Base-by-base conservation (phyloP, 768 basidiomycete genomes). In the Xerocomus potaroensis region DNA sequence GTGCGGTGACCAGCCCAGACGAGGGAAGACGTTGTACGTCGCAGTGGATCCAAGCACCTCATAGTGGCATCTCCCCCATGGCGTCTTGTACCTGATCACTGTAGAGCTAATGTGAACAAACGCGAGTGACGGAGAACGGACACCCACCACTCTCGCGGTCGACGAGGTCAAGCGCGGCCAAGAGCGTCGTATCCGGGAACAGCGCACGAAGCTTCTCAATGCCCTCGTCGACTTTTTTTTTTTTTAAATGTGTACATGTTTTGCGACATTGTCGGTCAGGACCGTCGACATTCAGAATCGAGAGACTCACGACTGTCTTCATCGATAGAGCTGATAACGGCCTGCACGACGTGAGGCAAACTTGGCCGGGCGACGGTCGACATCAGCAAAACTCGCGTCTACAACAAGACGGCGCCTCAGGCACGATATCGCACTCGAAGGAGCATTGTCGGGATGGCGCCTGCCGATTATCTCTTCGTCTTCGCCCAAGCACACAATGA, bases 401-500 rank as follows among this genome's bases (percentile, higher is more conserved):
- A n/a, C n/a, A n/a, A n/a, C n/a, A n/a, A n/a, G n/a, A n/a, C n/a
- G n/a, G n/a, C n/a, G n/a, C n/a, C n/a, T n/a, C n/a, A n/a, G n/a
- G n/a, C n/a, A n/a, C n/a, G n/a, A n/a, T n/a, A n/a, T n/a, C n/a
- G n/a, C n/a, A n/a, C n/a, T n/a, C n/a, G n/a, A n/a, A n/a, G n/a
- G n/a, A n/a, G n/a, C n/a, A n/a, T n/a, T n/a, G n/a, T n/a, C n/a
- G n/a, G n/a, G n/a, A n/a, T n/a, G n/a, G n/a, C 16, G 22, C 19
- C 46, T 23, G 44, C 37, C 43, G 60, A 68, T 35, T 83, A 80
- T 53, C 74, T 92, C 45, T 67, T 94, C 43, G 75, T 85, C 35
- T 89, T 92, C 66, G 89, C 90, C 2, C 88, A 88, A 64, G 77
- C 74, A 5, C 90, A 95, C 62, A 72, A 77, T 29, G 84, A 89